Percentiles rank a stretch among this genome's conserved stretches.
These are phyloP conservation scores for Monilinia fructigena DNA, from an alignment of 2,329 filamentous ascomycete species.

Conservation along the genomic window DNA sequence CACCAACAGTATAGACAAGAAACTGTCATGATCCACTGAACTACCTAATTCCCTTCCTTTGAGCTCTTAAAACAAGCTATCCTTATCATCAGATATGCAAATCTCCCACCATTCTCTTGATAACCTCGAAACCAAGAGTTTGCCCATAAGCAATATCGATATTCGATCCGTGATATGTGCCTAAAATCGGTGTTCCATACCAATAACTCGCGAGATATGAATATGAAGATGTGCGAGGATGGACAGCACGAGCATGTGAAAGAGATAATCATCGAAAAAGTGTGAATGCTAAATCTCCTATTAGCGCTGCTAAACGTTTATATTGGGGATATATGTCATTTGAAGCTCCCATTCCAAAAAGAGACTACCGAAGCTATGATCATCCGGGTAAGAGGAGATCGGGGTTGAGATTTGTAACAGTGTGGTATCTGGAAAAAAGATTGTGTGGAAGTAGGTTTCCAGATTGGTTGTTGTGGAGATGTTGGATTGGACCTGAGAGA, in stretches of 20 bases:
- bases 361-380: constrained; percentile 56
- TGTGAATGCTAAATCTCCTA: constrained; percentile 75
- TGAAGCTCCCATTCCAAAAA: constrained; percentile 65
- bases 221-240: constrained; percentile 63
- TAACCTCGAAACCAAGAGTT: constrained; percentile 32
- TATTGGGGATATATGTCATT: constrained; percentile 74
- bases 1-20: too few relatives aligned
- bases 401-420: constrained; percentile 4
- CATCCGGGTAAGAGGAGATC: constrained; percentile 55
- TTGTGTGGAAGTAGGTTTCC: constrained; percentile 56
- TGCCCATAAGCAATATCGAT: constrained; percentile 60
- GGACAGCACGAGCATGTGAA: constrained; percentile 43
- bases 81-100: background rate
- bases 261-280: constrained; percentile 67
- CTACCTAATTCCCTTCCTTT: too few relatives aligned
- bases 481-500: constrained; percentile 66
- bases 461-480: constrained; percentile 59
- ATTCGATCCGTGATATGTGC: constrained; percentile 73
- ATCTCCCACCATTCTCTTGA: background rate
- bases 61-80: background rate
- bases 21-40: too few relatives aligned
- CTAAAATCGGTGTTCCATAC: constrained; percentile 67
- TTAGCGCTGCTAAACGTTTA: constrained; percentile 71
- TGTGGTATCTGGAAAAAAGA: constrained; percentile 58
- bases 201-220: constrained; percentile 73